A percentile compares a stretch with the other conserved stretches of the same genome.
Conservation (phyloP, 495 filamentous ascomycete species). For the Penicillium canariense region DNA sequence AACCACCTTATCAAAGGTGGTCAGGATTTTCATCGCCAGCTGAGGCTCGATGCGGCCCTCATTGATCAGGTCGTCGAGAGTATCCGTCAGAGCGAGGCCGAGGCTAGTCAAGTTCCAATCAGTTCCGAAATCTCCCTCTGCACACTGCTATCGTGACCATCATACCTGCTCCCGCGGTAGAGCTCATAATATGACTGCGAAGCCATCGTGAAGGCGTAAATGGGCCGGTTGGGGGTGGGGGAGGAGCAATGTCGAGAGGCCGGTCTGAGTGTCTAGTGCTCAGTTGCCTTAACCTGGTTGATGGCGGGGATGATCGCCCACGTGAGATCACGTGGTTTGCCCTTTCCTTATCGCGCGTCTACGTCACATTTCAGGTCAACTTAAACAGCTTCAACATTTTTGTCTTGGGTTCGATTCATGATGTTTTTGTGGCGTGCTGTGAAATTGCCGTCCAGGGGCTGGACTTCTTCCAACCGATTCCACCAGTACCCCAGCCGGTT, state of each 20-base stretch:
- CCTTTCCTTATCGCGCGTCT: conserved; percentile 11
- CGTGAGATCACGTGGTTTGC: conserved; percentile 16
- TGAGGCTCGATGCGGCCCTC: conserved; percentile 93
- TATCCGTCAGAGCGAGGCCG: conserved; percentile 87
- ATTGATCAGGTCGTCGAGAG: conserved; percentile 92
- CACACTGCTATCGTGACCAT: background rate
- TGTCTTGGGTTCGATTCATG: background rate
- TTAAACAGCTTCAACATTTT: background rate
- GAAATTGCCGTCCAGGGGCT: background rate
- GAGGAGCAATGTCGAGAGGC: conserved; percentile 7
- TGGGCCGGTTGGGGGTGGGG: conserved; percentile 4
- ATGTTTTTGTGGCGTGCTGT: background rate
- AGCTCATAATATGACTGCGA: conserved; percentile 78
- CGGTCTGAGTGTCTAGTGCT: conserved; percentile 19
- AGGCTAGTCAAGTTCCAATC: conserved; percentile 57
- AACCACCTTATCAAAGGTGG: conserved; percentile 86
- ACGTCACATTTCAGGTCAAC: conserved; percentile 9
- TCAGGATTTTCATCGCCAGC: conserved; percentile 95
- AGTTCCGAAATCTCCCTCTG: conserved; percentile 2
- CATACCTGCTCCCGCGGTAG: conserved; percentile 93
- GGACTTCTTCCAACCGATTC: background rate
- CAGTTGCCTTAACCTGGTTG: conserved; percentile 8
- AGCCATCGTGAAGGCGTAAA: conserved; percentile 26
- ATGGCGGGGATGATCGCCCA: conserved; percentile 18
- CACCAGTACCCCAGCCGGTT: background rate